Evolutionary conservation across 306 rosid genomes (phyloP), one percentile per base, ranked within the genome.

Genomic region (Fragaria vesca): DNA sequence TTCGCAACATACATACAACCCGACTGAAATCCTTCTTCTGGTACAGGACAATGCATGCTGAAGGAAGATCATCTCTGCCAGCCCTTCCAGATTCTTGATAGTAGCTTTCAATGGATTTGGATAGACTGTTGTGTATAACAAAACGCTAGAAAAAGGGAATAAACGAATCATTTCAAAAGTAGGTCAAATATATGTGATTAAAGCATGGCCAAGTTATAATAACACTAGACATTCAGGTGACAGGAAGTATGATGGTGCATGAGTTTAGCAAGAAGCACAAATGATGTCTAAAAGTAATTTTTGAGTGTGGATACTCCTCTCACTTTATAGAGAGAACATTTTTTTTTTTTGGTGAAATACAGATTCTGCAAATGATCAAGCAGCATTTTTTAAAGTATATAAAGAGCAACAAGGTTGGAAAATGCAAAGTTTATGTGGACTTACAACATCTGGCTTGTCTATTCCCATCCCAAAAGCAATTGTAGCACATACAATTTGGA

Each of bases 401-500:
- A 61, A 68, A 32, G 55, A 24, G 61, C 24, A 8, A 73, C 11
- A 28, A 4, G 47, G 17, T 46, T 50, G 52, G 66, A 73, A 76
- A 21, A 67, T 24, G 17, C 47, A 76, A 76, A 84, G 76, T 21
- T 71, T 67, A 83, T 71, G 61, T 75, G 78, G 80, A 95, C 98
- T 92, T 86, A 91, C 98, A 80, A 95, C 98, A 84, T 95, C 97
- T 51, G 97, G 81, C 76, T 95, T 95, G 93, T 92, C 98, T 85
- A 95, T 95, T 79, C 98, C 98, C 97, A 95, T 95, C 69, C 98
- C 98, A 85, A 95, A 95, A 83, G 98, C 97, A 86, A 95, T 95
- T 69, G 97, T 92, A 55, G 97, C 97, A 63, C 97, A 95, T 60
- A 93, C 97, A 46, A 95, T 77, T 62, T 91, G 96, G 75, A 91